phyloP scores from a whole-genome alignment of 495 filamentous ascomycete genomes.

The Xylaria castorea region DNA sequence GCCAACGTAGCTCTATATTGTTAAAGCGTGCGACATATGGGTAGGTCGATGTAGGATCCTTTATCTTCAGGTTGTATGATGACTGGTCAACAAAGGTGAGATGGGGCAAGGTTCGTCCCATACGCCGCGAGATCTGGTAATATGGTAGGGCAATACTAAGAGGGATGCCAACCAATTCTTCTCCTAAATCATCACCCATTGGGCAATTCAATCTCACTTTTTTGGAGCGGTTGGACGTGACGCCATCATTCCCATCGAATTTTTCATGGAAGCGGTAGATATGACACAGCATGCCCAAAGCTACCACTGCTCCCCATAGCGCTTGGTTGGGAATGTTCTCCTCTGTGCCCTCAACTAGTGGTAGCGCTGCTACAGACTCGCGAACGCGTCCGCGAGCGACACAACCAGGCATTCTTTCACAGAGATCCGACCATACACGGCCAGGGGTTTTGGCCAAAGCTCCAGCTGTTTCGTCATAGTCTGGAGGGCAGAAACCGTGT shows the following conservation, averaged over 20 bases:
- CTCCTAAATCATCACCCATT: conserved; percentile 56
- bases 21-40: conserved; percentile 56
- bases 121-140: conserved; percentile 53
- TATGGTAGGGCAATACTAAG: conserved; percentile 55
- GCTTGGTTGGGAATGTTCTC: conserved; percentile 58
- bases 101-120: conserved; percentile 56
- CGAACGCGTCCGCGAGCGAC: conserved; percentile 56
- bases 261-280: conserved; percentile 60
- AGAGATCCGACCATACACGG: conserved; percentile 60
- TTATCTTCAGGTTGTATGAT: conserved; percentile 59
- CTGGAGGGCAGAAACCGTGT: conserved; percentile 58
- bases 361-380: conserved; percentile 55
- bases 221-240: conserved; percentile 43
- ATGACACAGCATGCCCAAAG: conserved; percentile 56
- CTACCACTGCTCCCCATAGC: conserved; percentile 59
- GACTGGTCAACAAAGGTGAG: conserved; percentile 59
- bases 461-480: conserved; percentile 56
- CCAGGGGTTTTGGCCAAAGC: conserved; percentile 56
- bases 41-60: conserved; percentile 52
- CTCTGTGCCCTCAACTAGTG: conserved; percentile 53
- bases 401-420: conserved; percentile 60
- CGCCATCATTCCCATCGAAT: conserved; percentile 59
- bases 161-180: conserved; percentile 57
- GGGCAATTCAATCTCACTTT: conserved; percentile 49
- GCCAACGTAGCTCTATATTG: conserved; percentile 61